Evolutionary conservation across 2,329 filamentous ascomycete species (phyloP), one percentile per base, ranked within the genome.

Genomic region (Colletotrichum incanum): DNA sequence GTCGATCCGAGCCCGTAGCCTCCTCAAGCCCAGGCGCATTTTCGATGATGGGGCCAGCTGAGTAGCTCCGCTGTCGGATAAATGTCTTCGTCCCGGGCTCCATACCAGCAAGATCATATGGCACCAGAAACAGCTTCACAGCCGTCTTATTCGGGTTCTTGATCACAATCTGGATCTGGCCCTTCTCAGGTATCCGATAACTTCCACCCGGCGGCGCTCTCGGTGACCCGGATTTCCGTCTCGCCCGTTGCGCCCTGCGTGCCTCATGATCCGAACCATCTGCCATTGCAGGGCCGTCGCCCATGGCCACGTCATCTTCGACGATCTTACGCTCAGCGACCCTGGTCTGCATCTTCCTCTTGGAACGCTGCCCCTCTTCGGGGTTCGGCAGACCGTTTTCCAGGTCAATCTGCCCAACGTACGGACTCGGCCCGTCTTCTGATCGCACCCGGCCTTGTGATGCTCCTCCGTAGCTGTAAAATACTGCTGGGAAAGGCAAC

Each of bases 81-180:
- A 98, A 98, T 0, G 96, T 99, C 82, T 98, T 98, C 20, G 94
- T 97, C 0, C 95, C 95, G 0, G 94, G 90, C 73, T 96, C 93
- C 96, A 99, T 99, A 63, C 94, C 96, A 1, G 91, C 88, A 1
- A 99, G 86, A 79, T 98, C 95, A 77, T 98, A 99, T 0, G 96
- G 96, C 3, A 99, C 91, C 31, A 98, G 87, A 76, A 98, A 98
- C 0, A 99, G 86, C 81, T 99, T 98, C 66, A 98, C 96, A 1
- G 96, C 96, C 4, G 96, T 98, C 80, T 98, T 98, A 84, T 98
- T 98, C 20, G 95, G 96, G 77, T 98, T 99, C 81, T 98, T 98
- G 80, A 99, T 94, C 73, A 99, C 93, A 74, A 99, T 97, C 78
- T 99, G 96, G 18, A 99, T 86, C 81, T 98, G 96, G 0, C 96